Evolutionary conservation across 352 stramenopile genomes (phyloP), one percentile per base, ranked within the genome.

Genomic region (Bremia lactucae): DNA sequence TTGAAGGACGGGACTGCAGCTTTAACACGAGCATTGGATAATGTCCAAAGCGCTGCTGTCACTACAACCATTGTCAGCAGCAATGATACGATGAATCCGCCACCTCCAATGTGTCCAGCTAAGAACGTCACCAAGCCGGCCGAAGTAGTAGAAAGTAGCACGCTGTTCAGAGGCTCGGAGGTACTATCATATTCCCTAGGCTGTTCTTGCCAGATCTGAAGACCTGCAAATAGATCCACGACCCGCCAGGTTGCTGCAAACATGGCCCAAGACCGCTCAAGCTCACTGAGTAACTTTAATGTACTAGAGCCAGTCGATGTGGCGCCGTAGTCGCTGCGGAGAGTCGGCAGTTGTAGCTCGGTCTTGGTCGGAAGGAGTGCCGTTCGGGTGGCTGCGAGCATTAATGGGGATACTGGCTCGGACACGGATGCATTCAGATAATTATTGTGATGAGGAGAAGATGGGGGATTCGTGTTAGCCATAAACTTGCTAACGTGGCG

Each of bases 261-360:
- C 72, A 85, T 85, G 49, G 70, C 57, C 68, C 70, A 83, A 7
- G 72, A 85, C 14, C 58, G 54, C 50, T 85, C 72, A n/a, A 85
- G 47, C 38, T 85, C 72, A 46, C 70, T 82, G 55, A 85, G 46
- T 20, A 85, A 55, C 59, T 79, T 83, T 16, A 85, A 57, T 15
- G 68, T 83, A 39, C 46, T 74, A 6, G 72, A 64, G 19, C 74
- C 55, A 21, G 62, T 63, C 8, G 52, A 46, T 3, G 49, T 33
- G 9, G 62, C 20, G 8, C 42, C 16, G 10, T 49, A 51, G 14
- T 60, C 34, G 6, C 44, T 20, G 29, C 38, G 46, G 0, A 59
- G 45, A 11, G 23, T 21, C 19, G 26, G 40, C 8, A 52, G 37
- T 34, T 52, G 36, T 23, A 57, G 34, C 2, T 43, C 20, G 4